These are phyloP conservation scores for Meredithiella fracta DNA, from an alignment of 2,329 filamentous ascomycete genomes.

Conservation along the genomic window DNA sequence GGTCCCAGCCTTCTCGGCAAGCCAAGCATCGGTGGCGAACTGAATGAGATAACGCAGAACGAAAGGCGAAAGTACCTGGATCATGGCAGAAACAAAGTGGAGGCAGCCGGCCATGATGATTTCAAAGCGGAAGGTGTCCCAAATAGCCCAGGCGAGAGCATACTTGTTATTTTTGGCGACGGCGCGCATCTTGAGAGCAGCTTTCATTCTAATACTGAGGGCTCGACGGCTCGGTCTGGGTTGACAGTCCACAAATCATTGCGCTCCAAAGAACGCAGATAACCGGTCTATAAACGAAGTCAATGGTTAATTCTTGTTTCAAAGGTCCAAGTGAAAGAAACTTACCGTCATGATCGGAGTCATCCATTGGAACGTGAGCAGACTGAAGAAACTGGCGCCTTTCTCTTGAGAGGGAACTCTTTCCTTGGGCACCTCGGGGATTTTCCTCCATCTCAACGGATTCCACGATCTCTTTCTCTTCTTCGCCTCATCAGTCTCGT, in stretches of 20 bases:
- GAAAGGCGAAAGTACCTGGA: conserved; percentile 74
- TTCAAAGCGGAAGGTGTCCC: conserved; percentile 72
- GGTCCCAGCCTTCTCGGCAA: conserved; percentile 34
- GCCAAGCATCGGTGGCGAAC: conserved; percentile 67
- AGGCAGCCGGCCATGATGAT: conserved; percentile 73
- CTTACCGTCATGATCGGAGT: conserved; percentile 64
- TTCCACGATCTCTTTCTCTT: conserved; percentile 24
- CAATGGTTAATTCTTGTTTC: conserved; percentile 3
- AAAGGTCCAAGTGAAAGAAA: not conserved
- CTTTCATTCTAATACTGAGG: conserved; percentile 51
- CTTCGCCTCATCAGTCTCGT: not conserved
- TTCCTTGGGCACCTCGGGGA: conserved; percentile 39
- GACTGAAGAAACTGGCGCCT: conserved; percentile 55
- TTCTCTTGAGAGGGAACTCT: conserved; percentile 48
- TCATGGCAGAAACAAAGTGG: conserved; percentile 53
- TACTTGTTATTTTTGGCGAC: conserved; percentile 49
- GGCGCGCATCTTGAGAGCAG: conserved; percentile 51
- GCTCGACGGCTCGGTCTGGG: conserved; percentile 55
- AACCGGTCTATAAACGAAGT: conserved; percentile 45
- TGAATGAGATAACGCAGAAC: conserved; percentile 71
- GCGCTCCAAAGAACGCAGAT: conserved; percentile 64
- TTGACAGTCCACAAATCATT: conserved; percentile 86
- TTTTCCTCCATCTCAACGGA: conserved; percentile 41
- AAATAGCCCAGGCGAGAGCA: conserved; percentile 55
- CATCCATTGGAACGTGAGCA: conserved; percentile 80